These are phyloP conservation scores for Martensiomyces pterosporus DNA, from an alignment of 192 early-diverging fungal species.

Conservation along the genomic window DNA sequence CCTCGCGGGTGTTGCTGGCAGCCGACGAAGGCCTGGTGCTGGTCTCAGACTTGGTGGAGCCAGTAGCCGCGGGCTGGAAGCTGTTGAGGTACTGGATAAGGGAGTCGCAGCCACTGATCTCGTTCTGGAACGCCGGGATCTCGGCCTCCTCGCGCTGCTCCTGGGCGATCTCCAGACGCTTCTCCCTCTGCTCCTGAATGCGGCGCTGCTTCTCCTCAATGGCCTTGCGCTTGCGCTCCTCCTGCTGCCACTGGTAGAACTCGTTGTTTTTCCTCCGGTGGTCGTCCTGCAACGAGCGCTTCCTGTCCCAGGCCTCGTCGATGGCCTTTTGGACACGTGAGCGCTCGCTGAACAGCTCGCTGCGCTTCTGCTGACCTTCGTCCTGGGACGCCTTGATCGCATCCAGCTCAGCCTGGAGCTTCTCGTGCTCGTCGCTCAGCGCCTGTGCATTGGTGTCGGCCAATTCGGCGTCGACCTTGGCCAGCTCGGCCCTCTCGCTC, in stretches of 20 bases:
- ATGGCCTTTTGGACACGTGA: constrained; percentile 65
- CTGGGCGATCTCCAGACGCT: constrained; percentile 64
- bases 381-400: constrained; percentile 60
- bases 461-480: constrained; percentile 53
- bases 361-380: constrained; percentile 59
- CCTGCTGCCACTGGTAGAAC: constrained; percentile 66
- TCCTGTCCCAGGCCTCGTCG: constrained; percentile 63
- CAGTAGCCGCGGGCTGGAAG: constrained; percentile 15
- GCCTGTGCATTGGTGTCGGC: constrained; percentile 58
- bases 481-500: constrained; percentile 60
- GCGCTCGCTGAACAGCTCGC: constrained; percentile 67
- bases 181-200: constrained; percentile 62
- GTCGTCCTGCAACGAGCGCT: constrained; percentile 64
- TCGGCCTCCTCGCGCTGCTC: constrained; percentile 82
- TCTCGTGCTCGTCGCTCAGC: constrained; percentile 64
- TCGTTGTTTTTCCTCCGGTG: constrained; percentile 72
- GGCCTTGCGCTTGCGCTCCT: constrained; percentile 61
- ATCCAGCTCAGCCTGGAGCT: constrained; percentile 68
- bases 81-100: constrained; percentile 70
- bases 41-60: constrained; percentile 24
- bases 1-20: constrained; percentile 51
- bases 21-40: constrained; percentile 37
- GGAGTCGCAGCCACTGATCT: constrained; percentile 79
- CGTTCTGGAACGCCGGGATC: constrained; percentile 79
- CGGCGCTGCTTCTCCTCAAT: constrained; percentile 61